Evolutionary conservation across 225 moss, liverwort and hornwort genomes (phyloP).

Genomic region (Physcomitrium patens): DNA sequence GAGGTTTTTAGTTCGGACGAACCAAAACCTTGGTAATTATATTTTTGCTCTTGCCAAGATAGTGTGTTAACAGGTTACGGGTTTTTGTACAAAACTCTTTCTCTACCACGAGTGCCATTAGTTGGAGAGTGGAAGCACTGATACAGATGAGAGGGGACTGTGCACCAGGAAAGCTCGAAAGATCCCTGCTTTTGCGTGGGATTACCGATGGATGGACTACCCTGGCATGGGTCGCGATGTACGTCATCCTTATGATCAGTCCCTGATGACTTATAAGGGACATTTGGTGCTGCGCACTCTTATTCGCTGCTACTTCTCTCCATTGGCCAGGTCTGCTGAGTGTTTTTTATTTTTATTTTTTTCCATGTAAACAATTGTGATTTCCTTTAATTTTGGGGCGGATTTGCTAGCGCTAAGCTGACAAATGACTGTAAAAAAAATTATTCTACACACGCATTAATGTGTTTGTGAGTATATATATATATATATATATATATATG

Average conservation of each 20-base stretch:
- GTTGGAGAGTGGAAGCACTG: conserved; percentile 25
- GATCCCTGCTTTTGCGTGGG: conserved; percentile 60
- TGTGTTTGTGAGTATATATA: not conserved
- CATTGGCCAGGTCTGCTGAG: conserved; percentile 50
- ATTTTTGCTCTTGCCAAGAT: not conserved
- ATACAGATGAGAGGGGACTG: conserved; percentile 1
- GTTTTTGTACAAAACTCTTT: not conserved
- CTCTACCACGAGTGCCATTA: not conserved
- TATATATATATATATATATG: too few relatives aligned
- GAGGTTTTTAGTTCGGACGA: not conserved
- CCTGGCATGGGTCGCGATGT: conserved; percentile 66
- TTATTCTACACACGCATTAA: not conserved
- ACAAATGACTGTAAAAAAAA: too few relatives aligned
- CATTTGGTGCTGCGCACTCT: conserved; percentile 79
- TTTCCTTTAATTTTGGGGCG: not conserved
- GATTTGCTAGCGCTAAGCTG: not conserved
- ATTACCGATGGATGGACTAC: conserved; percentile 83
- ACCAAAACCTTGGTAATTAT: not conserved
- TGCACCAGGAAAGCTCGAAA: conserved; percentile 25
- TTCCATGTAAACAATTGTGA: not conserved
- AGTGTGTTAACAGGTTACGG: not conserved
- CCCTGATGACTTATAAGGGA: conserved; percentile 82
- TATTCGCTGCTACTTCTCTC: conserved; percentile 85
- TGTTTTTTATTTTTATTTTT: too few relatives aligned
- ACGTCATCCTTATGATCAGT: conserved; percentile 77